phyloP scores from a whole-genome alignment of 2,329 filamentous ascomycete species.

The Thermothelomyces thermophilus region DNA sequence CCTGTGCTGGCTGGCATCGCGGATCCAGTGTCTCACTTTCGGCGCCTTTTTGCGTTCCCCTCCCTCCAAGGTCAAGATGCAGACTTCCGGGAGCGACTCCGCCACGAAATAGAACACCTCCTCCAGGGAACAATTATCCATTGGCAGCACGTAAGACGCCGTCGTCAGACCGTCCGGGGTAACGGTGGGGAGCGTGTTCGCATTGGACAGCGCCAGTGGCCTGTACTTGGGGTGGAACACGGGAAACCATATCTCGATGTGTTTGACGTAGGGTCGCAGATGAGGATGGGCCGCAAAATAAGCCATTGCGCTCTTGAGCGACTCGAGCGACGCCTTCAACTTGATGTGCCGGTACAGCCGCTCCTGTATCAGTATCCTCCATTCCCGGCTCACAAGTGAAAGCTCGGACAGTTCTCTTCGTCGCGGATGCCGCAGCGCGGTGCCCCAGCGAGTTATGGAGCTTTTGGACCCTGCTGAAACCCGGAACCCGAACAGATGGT shows the following conservation, averaged over 20 bases:
- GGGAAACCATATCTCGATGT: constrained; percentile 72
- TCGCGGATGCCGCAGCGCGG: constrained; percentile 58
- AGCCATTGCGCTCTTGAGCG: constrained; percentile 49
- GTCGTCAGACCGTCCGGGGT: constrained; percentile 50
- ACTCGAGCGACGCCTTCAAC: constrained; percentile 62
- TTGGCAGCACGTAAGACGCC: constrained; percentile 52
- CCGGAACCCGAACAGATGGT: constrained; percentile 63
- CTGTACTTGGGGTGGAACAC: constrained; percentile 57
- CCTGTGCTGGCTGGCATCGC: constrained; percentile 14
- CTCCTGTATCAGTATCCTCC: constrained; percentile 63
- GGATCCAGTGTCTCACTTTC: constrained; percentile 53
- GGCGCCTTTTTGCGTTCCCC: constrained; percentile 70
- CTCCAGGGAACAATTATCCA: constrained; percentile 62
- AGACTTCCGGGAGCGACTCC: constrained; percentile 51
- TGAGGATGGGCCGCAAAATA: constrained; percentile 56
- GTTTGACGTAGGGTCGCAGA: constrained; percentile 58
- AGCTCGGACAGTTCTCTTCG: constrained; percentile 61
- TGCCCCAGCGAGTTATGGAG: constrained; percentile 55
- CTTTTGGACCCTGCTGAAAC: constrained; percentile 54
- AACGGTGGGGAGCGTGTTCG: constrained; percentile 44
- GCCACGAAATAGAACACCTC: constrained; percentile 61
- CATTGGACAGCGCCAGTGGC: constrained; percentile 37
- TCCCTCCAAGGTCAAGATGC: constrained; percentile 67
- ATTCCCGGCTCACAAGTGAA: constrained; percentile 55
- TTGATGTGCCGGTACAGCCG: constrained; percentile 71